Conservation (phyloP, 2,329 filamentous ascomycete species). For the Phialophora tarda region DNA sequence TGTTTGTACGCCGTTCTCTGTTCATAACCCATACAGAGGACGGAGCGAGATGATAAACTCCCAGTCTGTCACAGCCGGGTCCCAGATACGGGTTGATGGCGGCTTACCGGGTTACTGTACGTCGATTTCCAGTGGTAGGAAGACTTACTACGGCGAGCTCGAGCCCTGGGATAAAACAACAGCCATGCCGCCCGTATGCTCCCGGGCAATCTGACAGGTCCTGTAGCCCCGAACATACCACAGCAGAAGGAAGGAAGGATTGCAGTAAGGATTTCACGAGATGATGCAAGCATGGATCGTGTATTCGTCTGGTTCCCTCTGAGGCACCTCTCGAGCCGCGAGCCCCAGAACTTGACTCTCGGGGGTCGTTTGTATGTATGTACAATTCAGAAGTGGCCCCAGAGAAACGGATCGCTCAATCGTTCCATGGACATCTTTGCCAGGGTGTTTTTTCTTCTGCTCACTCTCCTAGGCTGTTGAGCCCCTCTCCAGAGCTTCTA, state of each 20-base stretch:
- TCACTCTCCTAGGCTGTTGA: background rate
- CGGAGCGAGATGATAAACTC: background rate
- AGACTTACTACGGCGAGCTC: background rate
- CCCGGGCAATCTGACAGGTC: background rate
- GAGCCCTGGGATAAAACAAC: background rate
- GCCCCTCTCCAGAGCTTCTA: background rate
- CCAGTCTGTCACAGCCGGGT: background rate
- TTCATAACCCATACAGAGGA: no score
- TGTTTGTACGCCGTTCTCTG: no score
- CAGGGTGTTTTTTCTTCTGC: slow-evolving; percentile 1
- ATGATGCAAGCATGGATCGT: slow-evolving; percentile 21
- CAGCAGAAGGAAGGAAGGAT: no score
- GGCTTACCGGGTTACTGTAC: background rate
- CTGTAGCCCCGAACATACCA: background rate
- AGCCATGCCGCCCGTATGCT: background rate
- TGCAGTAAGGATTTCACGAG: background rate
- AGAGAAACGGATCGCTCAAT: slow-evolving; percentile 4
- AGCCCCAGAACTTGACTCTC: background rate
- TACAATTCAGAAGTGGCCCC: background rate
- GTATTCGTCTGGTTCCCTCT: slow-evolving; percentile 1
- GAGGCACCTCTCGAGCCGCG: background rate
- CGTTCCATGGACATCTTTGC: slow-evolving; percentile 29
- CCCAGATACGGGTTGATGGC: background rate
- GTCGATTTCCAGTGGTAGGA: background rate
- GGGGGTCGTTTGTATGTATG: background rate